phyloP scores from a whole-genome alignment of 352 stramenopile species.

The Phytophthora hibernalis region DNA sequence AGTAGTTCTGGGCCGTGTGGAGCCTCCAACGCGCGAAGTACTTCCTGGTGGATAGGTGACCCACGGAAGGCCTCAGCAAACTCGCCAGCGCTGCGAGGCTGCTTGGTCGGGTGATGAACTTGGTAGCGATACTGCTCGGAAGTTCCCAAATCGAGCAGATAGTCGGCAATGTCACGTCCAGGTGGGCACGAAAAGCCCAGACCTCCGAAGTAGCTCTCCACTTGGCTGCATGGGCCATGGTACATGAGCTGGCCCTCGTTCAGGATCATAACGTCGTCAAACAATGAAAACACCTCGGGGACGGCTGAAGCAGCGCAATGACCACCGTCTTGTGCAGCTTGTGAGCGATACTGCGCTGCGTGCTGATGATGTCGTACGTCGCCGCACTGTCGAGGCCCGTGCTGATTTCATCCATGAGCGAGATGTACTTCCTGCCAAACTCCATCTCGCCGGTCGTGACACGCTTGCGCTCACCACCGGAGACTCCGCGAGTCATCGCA shows the following conservation, averaged over 20 bases:
- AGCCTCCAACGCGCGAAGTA: conserved; percentile 10
- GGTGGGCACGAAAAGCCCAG: conserved; percentile 51
- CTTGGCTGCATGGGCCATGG: conserved; percentile 13
- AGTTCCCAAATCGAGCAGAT: conserved; percentile 42
- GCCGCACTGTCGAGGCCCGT: conserved; percentile 89
- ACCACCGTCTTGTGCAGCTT: conserved; percentile 48
- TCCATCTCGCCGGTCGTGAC: conserved; percentile 72
- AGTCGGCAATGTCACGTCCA: conserved; percentile 36
- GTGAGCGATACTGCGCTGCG: conserved; percentile 33
- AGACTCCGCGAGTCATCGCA: conserved; percentile 59
- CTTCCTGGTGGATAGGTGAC: conserved; percentile 11
- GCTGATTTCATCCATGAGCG: conserved; percentile 92
- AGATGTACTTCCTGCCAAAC: conserved; percentile 67
- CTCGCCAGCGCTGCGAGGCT: conserved; percentile 27
- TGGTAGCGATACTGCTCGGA: conserved; percentile 27
- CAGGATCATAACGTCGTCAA: conserved; percentile 61
- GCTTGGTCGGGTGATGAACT: conserved; percentile 1
- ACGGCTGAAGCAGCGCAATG: conserved; percentile 83
- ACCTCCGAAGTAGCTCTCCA: conserved; percentile 16
- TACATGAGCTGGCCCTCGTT: conserved; percentile 48
- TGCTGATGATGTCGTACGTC: conserved; percentile 42
- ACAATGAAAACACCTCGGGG: conserved; percentile 91
- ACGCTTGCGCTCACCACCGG: conserved; percentile 76
- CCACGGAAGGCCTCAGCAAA: conserved; percentile 38
- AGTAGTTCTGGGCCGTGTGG: conserved; percentile 21